Evolutionary conservation across 371 early-diverging fungal genomes (phyloP).

Genomic region (Rhizopus delemar): DNA sequence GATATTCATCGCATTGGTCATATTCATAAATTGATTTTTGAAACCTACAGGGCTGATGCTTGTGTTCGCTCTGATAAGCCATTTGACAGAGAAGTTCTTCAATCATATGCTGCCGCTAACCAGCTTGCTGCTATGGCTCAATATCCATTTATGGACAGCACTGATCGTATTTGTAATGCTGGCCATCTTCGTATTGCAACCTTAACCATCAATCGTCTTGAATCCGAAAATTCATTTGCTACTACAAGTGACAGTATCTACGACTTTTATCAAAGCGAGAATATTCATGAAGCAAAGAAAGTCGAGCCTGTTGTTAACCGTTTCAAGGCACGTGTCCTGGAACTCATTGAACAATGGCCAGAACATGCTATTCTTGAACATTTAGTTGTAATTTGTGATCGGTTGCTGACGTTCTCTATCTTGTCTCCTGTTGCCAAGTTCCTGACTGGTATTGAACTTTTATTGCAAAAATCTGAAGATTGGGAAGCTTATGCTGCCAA

Average conservation of each 20-base stretch:
- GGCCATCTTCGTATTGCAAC: conserved; percentile 41
- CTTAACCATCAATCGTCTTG: conserved; percentile 38
- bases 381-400: conserved; percentile 64
- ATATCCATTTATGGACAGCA: conserved; percentile 26
- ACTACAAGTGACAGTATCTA: conserved; percentile 56
- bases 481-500: conserved; percentile 93
- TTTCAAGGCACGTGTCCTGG: conserved; percentile 64
- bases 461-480: conserved; percentile 87
- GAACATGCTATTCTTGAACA: conserved; percentile 88
- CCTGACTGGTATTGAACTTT: conserved; percentile 84
- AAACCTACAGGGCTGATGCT: conserved; percentile 24
- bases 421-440: conserved; percentile 88
- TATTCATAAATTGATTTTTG: conserved; percentile 40
- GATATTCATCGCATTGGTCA: conserved; percentile 58
- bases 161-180: conserved; percentile 34
- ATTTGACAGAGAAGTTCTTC: conserved; percentile 32
- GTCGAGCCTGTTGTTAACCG: conserved; percentile 65
- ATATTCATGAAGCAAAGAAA: conserved; percentile 71
- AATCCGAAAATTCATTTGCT: conserved; percentile 39
- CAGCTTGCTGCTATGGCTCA: conserved; percentile 40
- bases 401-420: conserved; percentile 77
- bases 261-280: conserved; percentile 89
- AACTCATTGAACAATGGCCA: conserved; percentile 81
- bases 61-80: conserved; percentile 20
- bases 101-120: conserved; percentile 41